A percentile compares a stretch with the other conserved stretches of the same genome.
phyloP scores from a whole-genome alignment of 768 basidiomycete species.

The Auricularia cornea region DNA sequence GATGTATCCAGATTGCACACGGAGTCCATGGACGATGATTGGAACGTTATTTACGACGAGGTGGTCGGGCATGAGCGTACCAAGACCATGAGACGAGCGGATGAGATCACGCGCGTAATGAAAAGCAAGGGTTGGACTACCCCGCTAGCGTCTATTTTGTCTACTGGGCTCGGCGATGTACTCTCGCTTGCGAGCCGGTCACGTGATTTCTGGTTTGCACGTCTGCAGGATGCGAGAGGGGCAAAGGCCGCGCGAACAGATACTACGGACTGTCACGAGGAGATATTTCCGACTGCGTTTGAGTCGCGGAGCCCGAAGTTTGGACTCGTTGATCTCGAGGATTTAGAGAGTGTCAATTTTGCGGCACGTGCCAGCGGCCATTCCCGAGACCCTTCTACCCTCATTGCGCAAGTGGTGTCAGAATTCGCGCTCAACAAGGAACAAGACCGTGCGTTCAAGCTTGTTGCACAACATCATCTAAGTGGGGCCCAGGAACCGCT shows the following conservation, averaged over 20 bases:
- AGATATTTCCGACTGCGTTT: not conserved
- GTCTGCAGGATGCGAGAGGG: not conserved
- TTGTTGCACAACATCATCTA: constrained; percentile 12
- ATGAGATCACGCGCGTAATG: no score
- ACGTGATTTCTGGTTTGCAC: not conserved
- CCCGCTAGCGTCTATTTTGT: not conserved
- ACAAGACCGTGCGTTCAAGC: constrained; percentile 12
- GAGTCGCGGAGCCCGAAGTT: no score
- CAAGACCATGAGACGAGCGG: no score
- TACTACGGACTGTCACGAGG: not conserved
- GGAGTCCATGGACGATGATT: no score
- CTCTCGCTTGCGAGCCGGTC: not conserved
- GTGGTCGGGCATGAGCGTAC: no score
- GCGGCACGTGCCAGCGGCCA: no score
- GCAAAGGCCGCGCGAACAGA: not conserved
- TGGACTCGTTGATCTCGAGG: no score
- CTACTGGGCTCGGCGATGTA: not conserved
- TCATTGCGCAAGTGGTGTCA: no score
- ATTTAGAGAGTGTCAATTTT: no score
- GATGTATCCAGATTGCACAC: not conserved
- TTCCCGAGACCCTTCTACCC: no score
- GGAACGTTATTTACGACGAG: no score
- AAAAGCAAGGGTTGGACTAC: not conserved
- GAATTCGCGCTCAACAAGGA: constrained; percentile 11
- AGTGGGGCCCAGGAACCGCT: constrained; percentile 3